Percentiles rank a stretch among this genome's conserved stretches.
Conservation (phyloP, 805 yeast genomes). For the Komagataella pseudopastoris region DNA sequence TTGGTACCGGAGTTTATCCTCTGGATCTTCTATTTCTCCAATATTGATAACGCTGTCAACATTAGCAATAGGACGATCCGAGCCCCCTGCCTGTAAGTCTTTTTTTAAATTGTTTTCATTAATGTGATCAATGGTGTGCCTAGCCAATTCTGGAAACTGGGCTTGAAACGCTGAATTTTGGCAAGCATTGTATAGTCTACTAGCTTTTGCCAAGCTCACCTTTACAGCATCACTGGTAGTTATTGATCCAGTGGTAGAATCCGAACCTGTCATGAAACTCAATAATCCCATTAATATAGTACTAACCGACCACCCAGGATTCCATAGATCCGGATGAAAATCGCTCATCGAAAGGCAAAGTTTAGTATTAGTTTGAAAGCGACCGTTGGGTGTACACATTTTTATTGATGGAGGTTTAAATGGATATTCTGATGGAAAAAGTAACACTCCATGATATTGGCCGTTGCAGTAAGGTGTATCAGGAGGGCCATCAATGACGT, state of each 20-base stretch:
- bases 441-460: conserved; percentile 78
- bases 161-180: conserved; percentile 40
- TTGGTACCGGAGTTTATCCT: conserved; percentile 23
- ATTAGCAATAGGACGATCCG: not conserved
- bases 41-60: conserved; percentile 12
- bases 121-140: conserved; percentile 18
- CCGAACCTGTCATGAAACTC: conserved; percentile 87
- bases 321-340: conserved; percentile 91
- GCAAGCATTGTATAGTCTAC: conserved; percentile 44
- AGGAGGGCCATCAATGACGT: conserved; percentile 84
- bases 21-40: conserved; percentile 42
- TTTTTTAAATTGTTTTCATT: not conserved
- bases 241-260: conserved; percentile 75
- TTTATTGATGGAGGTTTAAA: conserved; percentile 85
- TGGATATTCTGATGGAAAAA: conserved; percentile 79
- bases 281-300: conserved; percentile 79
- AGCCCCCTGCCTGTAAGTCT: not conserved
- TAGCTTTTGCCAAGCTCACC: conserved; percentile 40
- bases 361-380: conserved; percentile 70
- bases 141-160: conserved; percentile 53
- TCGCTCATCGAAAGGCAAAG: conserved; percentile 89
- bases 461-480: conserved; percentile 79
- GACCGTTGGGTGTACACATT: conserved; percentile 83
- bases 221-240: conserved; percentile 46
- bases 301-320: conserved; percentile 90